Percentiles rank a stretch among this genome's conserved stretches.
These are phyloP conservation scores for Clarireedia paspali DNA, from an alignment of 2,329 filamentous ascomycete genomes.

Conservation along the genomic window DNA sequence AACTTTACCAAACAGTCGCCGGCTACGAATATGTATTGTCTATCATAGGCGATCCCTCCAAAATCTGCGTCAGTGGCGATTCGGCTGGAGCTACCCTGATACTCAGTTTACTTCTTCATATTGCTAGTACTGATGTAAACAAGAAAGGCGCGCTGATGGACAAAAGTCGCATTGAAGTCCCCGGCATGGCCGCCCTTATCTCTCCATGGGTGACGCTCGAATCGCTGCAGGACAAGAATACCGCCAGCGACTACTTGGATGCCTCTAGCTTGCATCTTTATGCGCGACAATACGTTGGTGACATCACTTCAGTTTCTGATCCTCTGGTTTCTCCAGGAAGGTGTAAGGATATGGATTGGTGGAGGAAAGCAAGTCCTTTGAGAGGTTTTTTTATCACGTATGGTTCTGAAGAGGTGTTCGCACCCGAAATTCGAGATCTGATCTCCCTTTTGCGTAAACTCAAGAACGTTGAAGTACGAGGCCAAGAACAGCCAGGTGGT, in stretches of 20 bases:
- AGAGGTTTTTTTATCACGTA: constrained; percentile 64
- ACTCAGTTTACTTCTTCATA: constrained; percentile 62
- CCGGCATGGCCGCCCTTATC: constrained; percentile 62
- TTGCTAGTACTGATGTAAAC: constrained; percentile 34
- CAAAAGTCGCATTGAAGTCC: constrained; percentile 24
- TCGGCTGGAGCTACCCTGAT: constrained; percentile 71
- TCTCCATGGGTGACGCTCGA: constrained; percentile 75
- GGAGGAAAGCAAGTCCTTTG: constrained; percentile 58
- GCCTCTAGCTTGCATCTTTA: constrained; percentile 58
- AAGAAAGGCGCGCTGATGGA: neutral
- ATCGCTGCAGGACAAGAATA: constrained; percentile 59
- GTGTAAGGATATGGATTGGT: constrained; percentile 58
- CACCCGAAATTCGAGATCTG: constrained; percentile 58
- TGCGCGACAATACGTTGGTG: constrained; percentile 59
- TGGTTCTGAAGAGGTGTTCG: constrained; percentile 72
- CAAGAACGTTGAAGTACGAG: constrained; percentile 33
- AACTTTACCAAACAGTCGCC: constrained; percentile 60
- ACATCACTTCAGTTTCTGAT: constrained; percentile 41
- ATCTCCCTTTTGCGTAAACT: constrained; percentile 46
- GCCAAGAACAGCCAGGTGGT: constrained; percentile 50
- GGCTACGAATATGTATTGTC: constrained; percentile 66
- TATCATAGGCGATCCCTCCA: constrained; percentile 45
- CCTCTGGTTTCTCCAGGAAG: constrained; percentile 61
- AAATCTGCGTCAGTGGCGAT: constrained; percentile 67
- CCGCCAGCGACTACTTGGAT: constrained; percentile 68